Conservation (phyloP, 352 stramenopile species). For the Pythium diclinum region DNA sequence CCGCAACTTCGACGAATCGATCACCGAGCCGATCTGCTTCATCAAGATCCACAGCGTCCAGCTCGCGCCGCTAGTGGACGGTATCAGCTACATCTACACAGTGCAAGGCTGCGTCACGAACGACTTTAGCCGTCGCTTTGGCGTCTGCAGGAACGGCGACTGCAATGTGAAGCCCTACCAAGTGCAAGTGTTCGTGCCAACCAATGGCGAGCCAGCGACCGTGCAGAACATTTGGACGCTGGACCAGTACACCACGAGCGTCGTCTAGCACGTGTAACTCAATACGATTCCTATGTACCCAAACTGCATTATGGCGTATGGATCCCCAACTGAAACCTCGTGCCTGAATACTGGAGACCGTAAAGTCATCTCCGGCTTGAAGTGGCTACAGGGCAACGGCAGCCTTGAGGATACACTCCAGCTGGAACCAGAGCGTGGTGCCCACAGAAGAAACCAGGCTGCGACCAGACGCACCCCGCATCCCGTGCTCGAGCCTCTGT, state of each 20-base stretch:
- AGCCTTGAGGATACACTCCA: too few relatives aligned
- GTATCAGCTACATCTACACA: slow-evolving; percentile 5
- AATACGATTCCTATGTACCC: too few relatives aligned
- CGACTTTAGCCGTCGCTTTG: slow-evolving; percentile 7
- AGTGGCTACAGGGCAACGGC: too few relatives aligned
- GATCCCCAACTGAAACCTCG: too few relatives aligned
- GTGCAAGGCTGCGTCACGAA: slow-evolving; percentile 1
- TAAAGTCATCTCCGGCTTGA: too few relatives aligned
- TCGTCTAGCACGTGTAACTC: too few relatives aligned
- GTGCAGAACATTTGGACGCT: slow-evolving; percentile 35
- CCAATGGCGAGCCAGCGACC: slow-evolving; percentile 34
- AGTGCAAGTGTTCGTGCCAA: slow-evolving; percentile 10
- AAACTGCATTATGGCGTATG: too few relatives aligned
- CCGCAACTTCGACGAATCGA: background rate
- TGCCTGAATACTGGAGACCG: too few relatives aligned
- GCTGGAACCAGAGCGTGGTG: too few relatives aligned
- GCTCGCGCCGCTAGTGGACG: background rate
- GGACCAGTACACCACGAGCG: slow-evolving; percentile 25
- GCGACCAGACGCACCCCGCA: too few relatives aligned
- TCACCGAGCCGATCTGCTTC: slow-evolving; percentile 11
- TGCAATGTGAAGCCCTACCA: slow-evolving; percentile 6
- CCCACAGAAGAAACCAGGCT: too few relatives aligned
- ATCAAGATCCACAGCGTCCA: slow-evolving; percentile 7
- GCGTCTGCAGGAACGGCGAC: slow-evolving; percentile 7
- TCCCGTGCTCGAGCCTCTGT: too few relatives aligned